Conservation (phyloP, 176 grass and related monocot species). For the Leersia perrieri region DNA sequence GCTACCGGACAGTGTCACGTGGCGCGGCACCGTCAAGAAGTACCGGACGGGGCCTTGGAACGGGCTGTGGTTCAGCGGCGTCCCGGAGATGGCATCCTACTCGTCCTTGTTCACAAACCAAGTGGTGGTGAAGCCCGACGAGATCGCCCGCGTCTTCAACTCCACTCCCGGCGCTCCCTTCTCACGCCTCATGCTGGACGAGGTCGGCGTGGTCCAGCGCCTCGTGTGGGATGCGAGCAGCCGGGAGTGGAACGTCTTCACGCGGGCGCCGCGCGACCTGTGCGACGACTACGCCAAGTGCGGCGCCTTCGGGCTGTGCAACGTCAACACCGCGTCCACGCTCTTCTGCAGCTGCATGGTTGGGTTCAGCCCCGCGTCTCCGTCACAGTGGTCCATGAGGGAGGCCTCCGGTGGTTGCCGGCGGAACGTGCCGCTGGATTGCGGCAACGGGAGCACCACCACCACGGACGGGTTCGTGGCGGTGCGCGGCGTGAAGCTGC, state of each 20-base stretch:
- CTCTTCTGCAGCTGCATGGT: no score
- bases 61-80: slow-evolving; percentile 52
- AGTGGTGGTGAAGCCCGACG: slow-evolving; percentile 13
- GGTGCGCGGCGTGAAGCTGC: no score
- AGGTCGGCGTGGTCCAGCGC: slow-evolving; percentile 30
- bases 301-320: no score
- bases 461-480: no score
- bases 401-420: no score
- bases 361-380: no score
- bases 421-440: no score
- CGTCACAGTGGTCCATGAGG: no score
- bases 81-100: slow-evolving; percentile 50
- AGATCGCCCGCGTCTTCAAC: slow-evolving; percentile 28
- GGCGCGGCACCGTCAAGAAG: slow-evolving; percentile 10
- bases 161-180: slow-evolving; percentile 25
- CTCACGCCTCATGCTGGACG: slow-evolving; percentile 35
- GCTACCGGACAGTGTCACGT: slow-evolving; percentile 35
- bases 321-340: no score
- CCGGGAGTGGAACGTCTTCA: slow-evolving; percentile 10
- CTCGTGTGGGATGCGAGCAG: slow-evolving; percentile 23
- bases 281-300: no score
- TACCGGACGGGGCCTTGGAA: slow-evolving; percentile 34
- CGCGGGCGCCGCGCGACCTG: no score
- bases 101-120: slow-evolving; percentile 20
- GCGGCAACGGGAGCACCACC: no score